Evolutionary conservation across 768 basidiomycete genomes (phyloP), one percentile per base, ranked within the genome.

Genomic region (Tylopilus rubrobrunneus): DNA sequence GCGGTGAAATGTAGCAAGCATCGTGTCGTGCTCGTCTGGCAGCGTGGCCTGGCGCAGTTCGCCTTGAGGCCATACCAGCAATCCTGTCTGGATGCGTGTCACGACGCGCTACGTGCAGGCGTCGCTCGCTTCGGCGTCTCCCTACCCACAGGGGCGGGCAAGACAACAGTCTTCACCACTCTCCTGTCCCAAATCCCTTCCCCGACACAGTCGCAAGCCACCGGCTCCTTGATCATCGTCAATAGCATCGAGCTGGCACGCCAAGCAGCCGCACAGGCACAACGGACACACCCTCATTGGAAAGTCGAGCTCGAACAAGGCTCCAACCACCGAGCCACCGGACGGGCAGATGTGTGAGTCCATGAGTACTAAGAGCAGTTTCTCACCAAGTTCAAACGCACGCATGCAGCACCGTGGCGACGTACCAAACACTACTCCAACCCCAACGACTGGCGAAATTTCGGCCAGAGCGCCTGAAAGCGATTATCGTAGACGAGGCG

Each of bases 261-360:
- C 40, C 96, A 98, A 68, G 86, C 94, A 6, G 89, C 90, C 12
- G 73, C 74, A 19, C 89, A 92, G 60, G 87, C 89, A 8, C 67
- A 74, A 55, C 70, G 72, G 27, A 68, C 89, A 31, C 84, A 85
- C 62, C 88, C 92, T 1, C 70, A 81, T 5, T 86, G 89, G 83
- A 77, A 71, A 11, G 86, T 98, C 3, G 95, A 98, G 71, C 89
- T 98, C 47, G 96, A 98, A 69, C 96, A 98, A 70, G 92, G 92
- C 4, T 60, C 66, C 17, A 85, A 80, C 62, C 78, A 92, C 58
- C 78, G 73, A 42, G 92, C 93, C 4, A 82, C 83, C 28, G 96
- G 95, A 7, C 50, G 64, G 25, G 93, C 96, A 39, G 92, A 98
- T 66, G 81, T 97, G 89, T 95, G 71, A 63, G 64, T 55, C 40